phyloP scores from a whole-genome alignment of 768 basidiomycete genomes.

The Pholiota microspora region DNA sequence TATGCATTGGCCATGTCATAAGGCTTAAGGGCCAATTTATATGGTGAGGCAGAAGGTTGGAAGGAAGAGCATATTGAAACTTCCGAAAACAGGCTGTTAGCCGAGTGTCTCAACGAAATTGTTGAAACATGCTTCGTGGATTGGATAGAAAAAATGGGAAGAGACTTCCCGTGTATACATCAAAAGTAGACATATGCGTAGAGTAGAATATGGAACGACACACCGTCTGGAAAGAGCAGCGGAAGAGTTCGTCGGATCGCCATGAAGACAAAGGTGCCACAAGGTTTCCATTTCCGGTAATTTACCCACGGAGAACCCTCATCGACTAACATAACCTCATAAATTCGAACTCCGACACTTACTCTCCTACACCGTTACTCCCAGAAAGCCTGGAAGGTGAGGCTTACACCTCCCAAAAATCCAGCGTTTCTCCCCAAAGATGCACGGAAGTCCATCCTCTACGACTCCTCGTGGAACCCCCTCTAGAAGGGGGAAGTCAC shows the following conservation, averaged over 20 bases:
- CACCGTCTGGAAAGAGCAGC: no score
- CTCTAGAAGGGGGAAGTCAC: constrained; percentile 63
- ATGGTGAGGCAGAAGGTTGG: neutral
- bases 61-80: neutral
- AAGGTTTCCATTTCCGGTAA: constrained; percentile 30
- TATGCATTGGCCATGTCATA: no score
- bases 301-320: constrained; percentile 46
- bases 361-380: constrained; percentile 39
- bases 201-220: no score
- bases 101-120: neutral
- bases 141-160: no score
- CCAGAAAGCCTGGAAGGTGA: constrained; percentile 39
- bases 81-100: neutral
- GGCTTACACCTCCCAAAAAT: constrained; percentile 33
- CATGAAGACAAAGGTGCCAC: constrained; percentile 24
- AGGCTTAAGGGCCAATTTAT: no score
- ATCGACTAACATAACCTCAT: constrained; percentile 41
- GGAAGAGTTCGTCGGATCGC: constrained; percentile 8
- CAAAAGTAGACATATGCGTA: no score
- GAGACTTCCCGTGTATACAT: no score
- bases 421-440: constrained; percentile 28
- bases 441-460: constrained; percentile 46
- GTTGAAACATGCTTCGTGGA: no score
- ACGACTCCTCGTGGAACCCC: constrained; percentile 55
- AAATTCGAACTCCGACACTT: constrained; percentile 46